Evolutionary conservation across 306 rosid species (phyloP).

Genomic region (Oxytropis ochrocephala): DNA sequence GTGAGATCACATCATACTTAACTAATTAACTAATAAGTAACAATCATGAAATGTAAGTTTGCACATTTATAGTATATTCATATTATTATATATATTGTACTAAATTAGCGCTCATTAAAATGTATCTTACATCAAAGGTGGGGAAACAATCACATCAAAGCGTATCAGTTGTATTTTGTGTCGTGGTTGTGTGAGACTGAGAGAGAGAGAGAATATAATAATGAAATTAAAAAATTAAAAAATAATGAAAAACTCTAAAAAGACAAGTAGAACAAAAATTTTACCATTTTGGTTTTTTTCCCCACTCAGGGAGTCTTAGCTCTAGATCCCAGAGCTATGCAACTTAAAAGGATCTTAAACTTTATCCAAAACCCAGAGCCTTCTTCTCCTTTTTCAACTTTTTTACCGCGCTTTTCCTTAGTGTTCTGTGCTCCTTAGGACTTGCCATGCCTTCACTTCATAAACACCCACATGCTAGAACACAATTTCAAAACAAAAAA

Average conservation of each 20-base stretch:
- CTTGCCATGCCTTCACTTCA: slow-evolving; percentile 31
- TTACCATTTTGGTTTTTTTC: slow-evolving; percentile 28
- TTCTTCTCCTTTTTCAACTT: slow-evolving; percentile 6
- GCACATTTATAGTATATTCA: neutral
- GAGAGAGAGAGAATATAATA: too few relatives aligned
- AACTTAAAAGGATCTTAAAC: slow-evolving; percentile 23
- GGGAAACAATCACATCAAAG: too few relatives aligned
- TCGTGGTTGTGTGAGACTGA: too few relatives aligned
- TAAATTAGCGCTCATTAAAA: too few relatives aligned
- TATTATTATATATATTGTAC: too few relatives aligned
- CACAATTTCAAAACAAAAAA: neutral
- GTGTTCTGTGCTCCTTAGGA: slow-evolving; percentile 19
- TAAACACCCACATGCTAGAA: too few relatives aligned
- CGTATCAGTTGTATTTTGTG: too few relatives aligned
- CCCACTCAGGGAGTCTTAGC: too few relatives aligned
- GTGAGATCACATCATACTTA: neutral
- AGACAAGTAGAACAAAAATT: neutral
- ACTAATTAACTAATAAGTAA: neutral
- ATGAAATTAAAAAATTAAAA: neutral
- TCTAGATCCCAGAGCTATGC: too few relatives aligned
- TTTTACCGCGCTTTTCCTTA: slow-evolving; percentile 20
- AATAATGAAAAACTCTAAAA: neutral
- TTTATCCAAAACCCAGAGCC: slow-evolving; percentile 37
- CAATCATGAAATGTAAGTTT: too few relatives aligned
- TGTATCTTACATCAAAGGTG: too few relatives aligned